These are phyloP conservation scores for Stentor roeselii DNA, from an alignment of 73 alveolate genomes.

Conservation along the genomic window DNA sequence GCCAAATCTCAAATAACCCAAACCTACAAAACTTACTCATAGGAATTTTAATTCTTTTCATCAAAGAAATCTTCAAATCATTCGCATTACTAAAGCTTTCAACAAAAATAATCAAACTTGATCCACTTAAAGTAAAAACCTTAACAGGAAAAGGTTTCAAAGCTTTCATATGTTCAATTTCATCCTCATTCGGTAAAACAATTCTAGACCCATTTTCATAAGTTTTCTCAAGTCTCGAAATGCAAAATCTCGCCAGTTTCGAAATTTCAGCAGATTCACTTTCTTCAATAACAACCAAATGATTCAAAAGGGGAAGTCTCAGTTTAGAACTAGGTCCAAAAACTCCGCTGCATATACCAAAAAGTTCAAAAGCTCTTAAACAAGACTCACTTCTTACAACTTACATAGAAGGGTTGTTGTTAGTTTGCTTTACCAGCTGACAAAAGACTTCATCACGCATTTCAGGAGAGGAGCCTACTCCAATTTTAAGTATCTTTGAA, in stretches of 20 bases:
- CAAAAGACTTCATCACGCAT: constrained; percentile 18
- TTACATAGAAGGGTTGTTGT: neutral
- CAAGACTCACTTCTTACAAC: neutral
- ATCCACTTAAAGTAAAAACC: neutral
- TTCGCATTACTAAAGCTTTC: neutral
- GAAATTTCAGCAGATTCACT: neutral
- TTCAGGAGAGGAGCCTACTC: constrained; percentile 9
- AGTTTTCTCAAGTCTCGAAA: neutral
- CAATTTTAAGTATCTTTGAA: neutral
- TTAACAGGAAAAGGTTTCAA: constrained; percentile 13
- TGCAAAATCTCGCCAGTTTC: neutral
- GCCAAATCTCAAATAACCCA: neutral
- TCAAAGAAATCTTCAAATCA: neutral
- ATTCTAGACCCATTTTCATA: constrained; percentile 21
- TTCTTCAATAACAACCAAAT: constrained; percentile 4
- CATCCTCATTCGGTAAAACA: neutral
- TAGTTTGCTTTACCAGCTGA: constrained; percentile 19
- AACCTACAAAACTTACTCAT: neutral
- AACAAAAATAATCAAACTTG: neutral
- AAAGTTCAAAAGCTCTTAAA: neutral
- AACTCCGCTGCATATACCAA: constrained; percentile 20
- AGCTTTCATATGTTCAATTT: constrained; percentile 10
- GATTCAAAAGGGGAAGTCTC: constrained; percentile 5
- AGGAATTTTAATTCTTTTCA: neutral
- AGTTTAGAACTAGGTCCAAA: neutral